Base-by-base conservation (phyloP, 2,329 filamentous ascomycete genomes). In the Xylaria sp. region DNA sequence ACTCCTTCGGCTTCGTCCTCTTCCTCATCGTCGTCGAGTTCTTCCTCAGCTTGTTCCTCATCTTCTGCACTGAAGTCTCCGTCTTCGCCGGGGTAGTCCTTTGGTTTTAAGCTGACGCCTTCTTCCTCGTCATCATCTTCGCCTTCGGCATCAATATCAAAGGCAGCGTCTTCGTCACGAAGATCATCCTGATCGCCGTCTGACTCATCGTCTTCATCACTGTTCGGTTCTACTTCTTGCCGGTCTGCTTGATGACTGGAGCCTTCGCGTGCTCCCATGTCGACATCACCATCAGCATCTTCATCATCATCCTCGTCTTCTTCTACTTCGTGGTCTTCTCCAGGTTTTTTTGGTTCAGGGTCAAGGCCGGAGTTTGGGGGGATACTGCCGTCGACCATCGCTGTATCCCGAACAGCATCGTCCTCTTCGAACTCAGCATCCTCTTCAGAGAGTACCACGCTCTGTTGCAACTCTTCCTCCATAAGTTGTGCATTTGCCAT, bases 381-480 rank as follows among this genome's bases (percentile, higher is more conserved):
- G 20, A 69, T 65, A 51, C 58, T 67, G 34, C 68, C 72, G 54
- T 74, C 77, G 68, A 76, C 74, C 52, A 75, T 75, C 61, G 79
- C 73, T 32, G 77, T 74, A 44, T 77, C 76, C 34, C 75, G 74
- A 9, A 70, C 66, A 46, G 73, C 69, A 32, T 83, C 84, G 44
- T 84, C 83, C 58, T 81, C 82, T 34, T 72, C 70, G 65, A 77
- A 76, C 34, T 80, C 81, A 58, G 78, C 79, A 55, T 82, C 80
- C 32, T 84, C 84, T 66, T 86, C 85, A 6, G 85, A 86, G 65
- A 84, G 81, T 72, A 86, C 80, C 52, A 84, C 84, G 76, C 86
- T 88, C 74, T 87, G 85, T 74, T 88, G 87, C 66, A 88, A 81
- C 77, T 88, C 85, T 68, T 89, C 86, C 76, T 88, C 84, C 80